Base-by-base conservation (phyloP, 2,329 filamentous ascomycete species). In the Colletotrichum sp. region DNA sequence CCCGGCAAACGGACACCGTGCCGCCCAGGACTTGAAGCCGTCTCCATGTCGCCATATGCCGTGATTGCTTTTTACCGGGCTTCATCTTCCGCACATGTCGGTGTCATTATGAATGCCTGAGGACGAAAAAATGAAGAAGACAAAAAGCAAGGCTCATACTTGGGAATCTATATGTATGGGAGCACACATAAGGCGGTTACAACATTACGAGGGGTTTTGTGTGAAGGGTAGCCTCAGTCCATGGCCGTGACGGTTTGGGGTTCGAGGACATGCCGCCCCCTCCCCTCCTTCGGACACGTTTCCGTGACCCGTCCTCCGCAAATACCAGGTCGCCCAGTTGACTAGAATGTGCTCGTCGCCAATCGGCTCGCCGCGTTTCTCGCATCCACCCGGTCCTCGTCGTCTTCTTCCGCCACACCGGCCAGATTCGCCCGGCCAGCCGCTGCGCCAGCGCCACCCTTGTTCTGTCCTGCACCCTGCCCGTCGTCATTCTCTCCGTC, bases 381-480 rank as follows among this genome's bases (percentile, higher is more conserved):
- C 57, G 97, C 97, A 89, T 99, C 97, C 75, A 99, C 93, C 71
- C 96, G 91, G 85, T 99, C 97, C 81, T 98, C 96, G 81, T 98
- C 94, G 78, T 96, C 96, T 81, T 98, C 95, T 81, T 96, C 94
- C 77, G 90, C 88, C 65, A 94, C 84, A 26, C 91, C 91, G 74
- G 89, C 87, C 79, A 95, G 83, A 77, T 89, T 90, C 28, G 88
- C 87, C 63, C 87, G 82, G 66, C 81, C 86, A 74, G 87, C 83
- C 67, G 86, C 84, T 48, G 84, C 80, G 80, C 85, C 79, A 66
- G 82, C 80, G 36, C 28, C 58, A 63, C 83, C 82, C 77, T 80
- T 79, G 72, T 86, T 85, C 66, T 83, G 85, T 15, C 71, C 67
- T 32, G 68, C 69, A 63, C 82, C 77, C 78, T 85, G 74, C 74